Evolutionary conservation across 768 basidiomycete species (phyloP), one percentile per base, ranked within the genome.

Genomic region (Suillus sp.): DNA sequence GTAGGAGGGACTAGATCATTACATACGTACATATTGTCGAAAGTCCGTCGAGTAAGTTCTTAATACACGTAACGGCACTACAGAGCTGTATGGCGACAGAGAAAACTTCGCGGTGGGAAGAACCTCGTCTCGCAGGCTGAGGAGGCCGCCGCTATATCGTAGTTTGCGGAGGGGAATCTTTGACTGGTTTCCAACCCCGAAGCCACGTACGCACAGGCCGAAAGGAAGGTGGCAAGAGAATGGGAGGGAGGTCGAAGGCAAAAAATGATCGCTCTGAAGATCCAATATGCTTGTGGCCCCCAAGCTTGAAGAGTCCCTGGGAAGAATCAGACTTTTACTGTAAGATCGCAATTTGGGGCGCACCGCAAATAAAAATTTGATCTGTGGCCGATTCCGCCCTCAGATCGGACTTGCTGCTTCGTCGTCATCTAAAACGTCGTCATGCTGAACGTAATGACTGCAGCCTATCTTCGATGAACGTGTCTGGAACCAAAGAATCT

Each of bases 41-140:
- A 53, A 53, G 51, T 20, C 51, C 51, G 51, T 53, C 32, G 51
- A 53, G 51, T 1, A 4, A 53, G 32, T 32, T 53, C 51, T 34
- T 53, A 53, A 53, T 53, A 50, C 30, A 53, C 51, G 51, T 53
- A 53, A 53, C 5, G 18, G 51, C 13, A 13, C 5, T 9, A 32
- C 20, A 10, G 18, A 30, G 51, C 32, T 6, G 51, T 53, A 32
- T 32, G 51, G 51, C 30, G 51, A 53, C 51, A 53, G 11, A 6
- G 30, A 53, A 53, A 53, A 32, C 51, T 53, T 53, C 51, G 51
- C 20, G 51, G 18, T 53, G 30, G 18, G 51, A 53, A 53, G 51
- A 51, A 27, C 27, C 18, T 51, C 18, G 51, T 27, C 47, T 48
- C 25, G 47, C 2, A 53, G 20, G n/a, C 32, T 53, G 11, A 34